Conservation (phyloP, 805 yeast genomes). For the Monosporozyma unispora region DNA sequence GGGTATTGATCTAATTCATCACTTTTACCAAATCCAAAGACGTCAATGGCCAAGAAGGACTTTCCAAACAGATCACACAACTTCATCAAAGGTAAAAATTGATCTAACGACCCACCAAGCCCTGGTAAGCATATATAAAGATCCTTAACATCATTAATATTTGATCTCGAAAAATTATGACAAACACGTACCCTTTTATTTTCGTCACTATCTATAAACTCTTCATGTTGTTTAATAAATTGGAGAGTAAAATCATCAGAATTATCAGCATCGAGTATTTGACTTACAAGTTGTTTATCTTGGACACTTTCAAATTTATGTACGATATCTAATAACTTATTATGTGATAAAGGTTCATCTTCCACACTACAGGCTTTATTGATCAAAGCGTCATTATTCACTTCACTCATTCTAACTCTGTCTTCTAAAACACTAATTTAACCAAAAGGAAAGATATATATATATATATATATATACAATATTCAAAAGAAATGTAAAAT, state of each 20-base stretch:
- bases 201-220: conserved; percentile 2
- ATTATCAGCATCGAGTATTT: conserved; percentile 8
- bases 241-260: conserved; percentile 17
- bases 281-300: conserved; percentile 7
- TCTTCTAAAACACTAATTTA: too few species aligned
- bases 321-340: conserved; percentile 14
- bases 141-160: background rate
- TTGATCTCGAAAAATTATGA: conserved; percentile 13
- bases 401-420: background rate
- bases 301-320: conserved; percentile 8
- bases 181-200: conserved; percentile 14
- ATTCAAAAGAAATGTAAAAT: too few species aligned
- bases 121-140: conserved; percentile 73
- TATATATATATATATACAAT: too few species aligned
- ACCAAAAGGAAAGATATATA: too few species aligned
- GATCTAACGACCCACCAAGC: conserved; percentile 81
- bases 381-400: background rate
- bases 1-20: conserved; percentile 15
- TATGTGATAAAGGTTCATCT: conserved; percentile 16
- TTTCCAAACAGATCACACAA: conserved; percentile 53
- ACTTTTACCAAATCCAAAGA: conserved; percentile 79
- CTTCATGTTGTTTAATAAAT: conserved; percentile 15
- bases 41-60: conserved; percentile 61
- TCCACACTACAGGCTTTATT: conserved; percentile 9
- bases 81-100: conserved; percentile 61